phyloP scores from a whole-genome alignment of 2,329 filamentous ascomycete genomes.

The Colletotrichum sp. region DNA sequence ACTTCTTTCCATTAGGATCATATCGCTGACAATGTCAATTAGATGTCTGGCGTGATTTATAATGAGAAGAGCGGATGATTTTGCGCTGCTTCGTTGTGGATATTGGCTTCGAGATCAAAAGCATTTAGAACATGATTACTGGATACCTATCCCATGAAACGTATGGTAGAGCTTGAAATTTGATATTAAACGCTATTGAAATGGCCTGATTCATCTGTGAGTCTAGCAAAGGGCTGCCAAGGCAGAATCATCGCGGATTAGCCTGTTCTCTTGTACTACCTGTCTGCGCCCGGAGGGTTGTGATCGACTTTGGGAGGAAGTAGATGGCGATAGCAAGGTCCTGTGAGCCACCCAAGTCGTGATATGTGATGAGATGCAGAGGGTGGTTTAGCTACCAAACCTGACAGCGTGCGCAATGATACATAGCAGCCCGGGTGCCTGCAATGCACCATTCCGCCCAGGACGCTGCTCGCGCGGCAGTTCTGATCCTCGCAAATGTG shows the following conservation, averaged over 20 bases:
- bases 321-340: background rate
- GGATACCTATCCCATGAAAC: background rate
- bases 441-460: background rate
- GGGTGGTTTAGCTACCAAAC: background rate
- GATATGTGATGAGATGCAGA: background rate
- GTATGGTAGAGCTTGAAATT: background rate
- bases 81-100: background rate
- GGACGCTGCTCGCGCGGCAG: background rate
- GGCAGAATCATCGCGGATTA: background rate
- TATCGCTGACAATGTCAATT: background rate
- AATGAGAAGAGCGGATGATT: background rate
- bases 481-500: background rate
- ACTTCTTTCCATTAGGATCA: background rate
- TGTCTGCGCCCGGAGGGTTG: background rate
- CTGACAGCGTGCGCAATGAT: accelerated
- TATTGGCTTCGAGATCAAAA: background rate
- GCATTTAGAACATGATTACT: background rate
- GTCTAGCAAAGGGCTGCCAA: background rate
- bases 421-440: background rate
- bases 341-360: background rate
- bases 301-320: background rate
- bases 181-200: background rate
- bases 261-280: background rate
- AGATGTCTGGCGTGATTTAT: background rate
- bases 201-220: background rate